Base-by-base conservation (phyloP, 2,329 filamentous ascomycete species). In the Kalaharituber pfeilii region DNA sequence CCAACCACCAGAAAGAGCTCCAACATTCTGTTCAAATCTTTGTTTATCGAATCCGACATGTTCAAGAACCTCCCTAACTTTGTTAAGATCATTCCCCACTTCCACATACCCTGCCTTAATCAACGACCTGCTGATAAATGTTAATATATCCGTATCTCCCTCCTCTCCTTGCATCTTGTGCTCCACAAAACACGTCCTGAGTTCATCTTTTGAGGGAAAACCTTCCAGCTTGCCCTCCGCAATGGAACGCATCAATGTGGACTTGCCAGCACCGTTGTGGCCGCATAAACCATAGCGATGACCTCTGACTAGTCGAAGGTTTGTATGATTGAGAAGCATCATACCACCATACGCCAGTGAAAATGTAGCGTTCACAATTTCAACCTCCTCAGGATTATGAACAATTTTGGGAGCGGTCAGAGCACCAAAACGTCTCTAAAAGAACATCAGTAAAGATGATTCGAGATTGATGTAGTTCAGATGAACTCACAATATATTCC, bases 291-390 rank as follows among this genome's bases (percentile, higher is more conserved):
- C 91, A 67, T 98, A 98, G 56, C 91, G 83, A 70, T 96, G 91
- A 55, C 91, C 91, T 74, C 96, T 95, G 65, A 96, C 77, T 7
- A 98, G 79, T 42, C 87, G 82, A 44, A 98, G 75, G 68, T 95
- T 96, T 62, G 91, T 95, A 72, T 96, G 91, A 4, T 87, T 95
- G 22, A 98, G 77, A 58, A 98, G 74, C 62, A 98, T 79, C 88
- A 95, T 96, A 65, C 91, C 91, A 67, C 91, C 91, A 66, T 98
- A 98, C 49, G 88, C 91, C 24, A 98, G 78, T 20, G 91, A 98
- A 73, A 98, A 98, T 67, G 91, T 84, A 47, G 91, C 89, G 65
- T 98, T 96, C 67, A 98, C 91, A 66, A 98, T 94, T 70, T 96
- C 91, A 22, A 82, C 75, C 71, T 98, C 91, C 56, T 87, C 88